Conservation (phyloP, 2,329 filamentous ascomycete genomes). For the Fusarium clavum region DNA sequence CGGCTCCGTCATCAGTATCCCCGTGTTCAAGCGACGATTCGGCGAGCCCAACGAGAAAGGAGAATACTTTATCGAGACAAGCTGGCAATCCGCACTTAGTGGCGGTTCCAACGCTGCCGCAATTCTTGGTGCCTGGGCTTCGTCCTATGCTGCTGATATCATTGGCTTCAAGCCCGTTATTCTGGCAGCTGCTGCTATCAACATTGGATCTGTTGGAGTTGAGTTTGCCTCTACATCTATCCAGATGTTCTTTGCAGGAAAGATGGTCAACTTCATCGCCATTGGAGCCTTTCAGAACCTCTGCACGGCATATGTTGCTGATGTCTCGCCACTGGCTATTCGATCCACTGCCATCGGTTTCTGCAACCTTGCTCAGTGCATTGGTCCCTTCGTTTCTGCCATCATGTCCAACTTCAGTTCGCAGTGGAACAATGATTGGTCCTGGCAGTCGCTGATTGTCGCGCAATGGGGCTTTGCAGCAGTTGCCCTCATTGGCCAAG, state of each 20-base stretch:
- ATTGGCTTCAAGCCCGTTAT: slow-evolving; percentile 41
- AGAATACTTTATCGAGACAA: slow-evolving; percentile 42
- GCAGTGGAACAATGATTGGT: slow-evolving; percentile 53
- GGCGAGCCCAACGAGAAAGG: slow-evolving; percentile 22
- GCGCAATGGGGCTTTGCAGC: slow-evolving; percentile 56
- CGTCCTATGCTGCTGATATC: slow-evolving; percentile 43
- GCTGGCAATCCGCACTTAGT: slow-evolving; percentile 48
- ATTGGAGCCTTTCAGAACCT: slow-evolving; percentile 54
- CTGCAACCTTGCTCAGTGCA: slow-evolving; percentile 54
- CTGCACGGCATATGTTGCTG: slow-evolving; percentile 53
- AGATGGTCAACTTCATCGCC: slow-evolving; percentile 48
- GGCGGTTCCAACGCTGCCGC: slow-evolving; percentile 43
- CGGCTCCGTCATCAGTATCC: slow-evolving; percentile 38
- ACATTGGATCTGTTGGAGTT: slow-evolving; percentile 46
- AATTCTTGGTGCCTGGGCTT: slow-evolving; percentile 43
- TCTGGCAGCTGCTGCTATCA: slow-evolving; percentile 39
- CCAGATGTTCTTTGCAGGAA: slow-evolving; percentile 48
- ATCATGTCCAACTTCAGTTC: slow-evolving; percentile 54
- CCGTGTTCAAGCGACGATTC: slow-evolving; percentile 36
- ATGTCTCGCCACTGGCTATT: slow-evolving; percentile 54
- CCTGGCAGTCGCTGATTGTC: slow-evolving; percentile 56
- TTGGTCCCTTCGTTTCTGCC: slow-evolving; percentile 55
- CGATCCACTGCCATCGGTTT: slow-evolving; percentile 52
- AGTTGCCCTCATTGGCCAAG: slow-evolving; percentile 47
- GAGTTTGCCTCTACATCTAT: slow-evolving; percentile 49